Evolutionary conservation across 2,329 filamentous ascomycete genomes (phyloP), one percentile per base, ranked within the genome.

Genomic region (Zarea fungicola): DNA sequence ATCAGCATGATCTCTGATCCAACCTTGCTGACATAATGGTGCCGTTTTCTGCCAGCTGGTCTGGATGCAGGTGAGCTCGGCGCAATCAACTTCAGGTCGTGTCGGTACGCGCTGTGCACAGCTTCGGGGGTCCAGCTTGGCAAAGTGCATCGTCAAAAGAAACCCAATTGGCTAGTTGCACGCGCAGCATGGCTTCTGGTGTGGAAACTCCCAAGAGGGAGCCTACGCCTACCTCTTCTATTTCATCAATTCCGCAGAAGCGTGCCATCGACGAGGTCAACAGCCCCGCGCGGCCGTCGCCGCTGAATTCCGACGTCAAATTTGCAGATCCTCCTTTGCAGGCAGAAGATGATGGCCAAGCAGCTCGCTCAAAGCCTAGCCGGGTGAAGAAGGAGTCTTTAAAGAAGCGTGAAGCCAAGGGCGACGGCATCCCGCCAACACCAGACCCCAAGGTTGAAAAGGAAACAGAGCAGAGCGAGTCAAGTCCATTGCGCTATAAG

Each of bases 221-320:
- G 57, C 55, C 67, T 16, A 72, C 68, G 6, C 67, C 71, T 23
- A 63, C 62, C 19, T 57, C 64, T 14, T 60, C 68, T 6, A 58
- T 68, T 64, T 68, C 74, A 43, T 73, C 74, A 9, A 69, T 84
- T 21, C 80, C 83, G 4, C 77, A 84, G 61, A 87, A 87, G 60
- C 81, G 84, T 51, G 70, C 73, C 19, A 73, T 85, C 25, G 84
- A 87, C 52, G 84, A 87, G 58, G 81, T 81, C 61, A 83, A 90
- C 65, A 77, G 77, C 52, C 86, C 87, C 5, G 76, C 82, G 11
- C 75, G 89, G 2, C 81, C 86, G 3, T 91, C 87, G 10, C 86
- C 86, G 23, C 77, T 91, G 53, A 90, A 90, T 58, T 82, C 83
- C 40, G 81, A 85, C 39, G 74, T 76, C 54, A 78, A 63, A 52